Percentiles rank a stretch among this genome's conserved stretches.
phyloP scores from a whole-genome alignment of 2,329 filamentous ascomycete species.

The Fusarium chaquense region DNA sequence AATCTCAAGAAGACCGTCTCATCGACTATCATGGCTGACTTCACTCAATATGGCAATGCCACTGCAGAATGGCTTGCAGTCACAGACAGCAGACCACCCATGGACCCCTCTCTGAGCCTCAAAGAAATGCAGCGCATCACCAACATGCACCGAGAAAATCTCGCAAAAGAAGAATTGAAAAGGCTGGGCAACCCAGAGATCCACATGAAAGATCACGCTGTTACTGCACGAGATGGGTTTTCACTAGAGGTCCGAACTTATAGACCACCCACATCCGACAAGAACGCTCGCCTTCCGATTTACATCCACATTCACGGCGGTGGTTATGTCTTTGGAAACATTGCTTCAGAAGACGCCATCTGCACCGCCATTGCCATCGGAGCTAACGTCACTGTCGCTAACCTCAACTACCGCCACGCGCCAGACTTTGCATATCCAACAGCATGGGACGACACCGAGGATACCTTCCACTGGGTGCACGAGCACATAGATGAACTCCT shows the following conservation, averaged over 20 bases:
- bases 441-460: slow-evolving; percentile 65
- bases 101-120: slow-evolving; percentile 6
- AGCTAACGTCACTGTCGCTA: slow-evolving; percentile 60
- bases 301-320: slow-evolving; percentile 67
- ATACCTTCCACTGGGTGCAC: slow-evolving; percentile 67
- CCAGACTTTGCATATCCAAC: slow-evolving; percentile 66
- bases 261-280: slow-evolving; percentile 14
- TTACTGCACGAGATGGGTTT: slow-evolving; percentile 36
- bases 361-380: slow-evolving; percentile 62
- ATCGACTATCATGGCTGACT: slow-evolving; percentile 38
- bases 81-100: slow-evolving; percentile 21
- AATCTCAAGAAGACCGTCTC: fast-evolving
- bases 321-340: slow-evolving; percentile 67
- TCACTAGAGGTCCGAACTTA: slow-evolving; percentile 41
- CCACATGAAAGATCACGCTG: slow-evolving; percentile 49
- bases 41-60: slow-evolving; percentile 55
- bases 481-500: slow-evolving; percentile 29
- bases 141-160: slow-evolving; percentile 32
- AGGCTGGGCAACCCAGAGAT: neutral
- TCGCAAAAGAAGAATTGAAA: slow-evolving; percentile 19
- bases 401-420: slow-evolving; percentile 70
- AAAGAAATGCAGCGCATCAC: slow-evolving; percentile 30
- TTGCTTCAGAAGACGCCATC: slow-evolving; percentile 64
- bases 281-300: slow-evolving; percentile 59
- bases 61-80: slow-evolving; percentile 60